phyloP scores from a whole-genome alignment of 2,329 filamentous ascomycete genomes.

The Drechslerella stenobrocha region DNA sequence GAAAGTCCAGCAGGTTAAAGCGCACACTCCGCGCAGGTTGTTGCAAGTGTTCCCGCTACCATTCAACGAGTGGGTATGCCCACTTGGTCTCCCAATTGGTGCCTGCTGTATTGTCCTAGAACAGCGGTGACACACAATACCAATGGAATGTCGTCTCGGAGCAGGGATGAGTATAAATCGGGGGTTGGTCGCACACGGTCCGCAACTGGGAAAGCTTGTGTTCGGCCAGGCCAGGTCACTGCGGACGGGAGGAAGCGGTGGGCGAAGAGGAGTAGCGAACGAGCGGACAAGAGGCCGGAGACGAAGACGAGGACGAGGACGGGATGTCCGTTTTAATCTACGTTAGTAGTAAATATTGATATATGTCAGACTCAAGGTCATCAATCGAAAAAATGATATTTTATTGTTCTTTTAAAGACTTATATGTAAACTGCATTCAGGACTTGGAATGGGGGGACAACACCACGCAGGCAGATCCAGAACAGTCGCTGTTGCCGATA shows the following conservation, averaged over 20 bases:
- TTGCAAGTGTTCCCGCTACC: conserved; percentile 3
- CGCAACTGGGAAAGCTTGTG: not conserved
- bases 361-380: not conserved
- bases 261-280: not conserved
- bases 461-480: conserved; percentile 17
- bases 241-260: not conserved
- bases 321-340: too few relatives aligned
- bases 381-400: too few relatives aligned
- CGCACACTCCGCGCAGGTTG: conserved; percentile 22
- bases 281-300: not conserved
- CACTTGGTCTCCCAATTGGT: not conserved
- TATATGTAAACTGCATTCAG: too few relatives aligned
- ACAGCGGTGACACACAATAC: too few relatives aligned
- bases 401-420: too few relatives aligned
- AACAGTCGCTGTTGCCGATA: conserved; percentile 24
- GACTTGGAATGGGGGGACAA: conserved; percentile 12
- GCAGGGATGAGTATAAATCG: not conserved
- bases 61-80: conserved; percentile 6
- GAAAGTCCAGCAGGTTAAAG: conserved; percentile 23
- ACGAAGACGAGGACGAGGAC: not conserved
- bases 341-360: too few relatives aligned
- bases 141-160: not conserved
- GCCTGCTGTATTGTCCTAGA: too few relatives aligned
- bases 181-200: conserved; percentile 6
- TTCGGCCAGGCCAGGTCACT: not conserved